These are phyloP conservation scores for Termitomyces sp. DNA, from an alignment of 768 basidiomycete species.

Conservation along the genomic window DNA sequence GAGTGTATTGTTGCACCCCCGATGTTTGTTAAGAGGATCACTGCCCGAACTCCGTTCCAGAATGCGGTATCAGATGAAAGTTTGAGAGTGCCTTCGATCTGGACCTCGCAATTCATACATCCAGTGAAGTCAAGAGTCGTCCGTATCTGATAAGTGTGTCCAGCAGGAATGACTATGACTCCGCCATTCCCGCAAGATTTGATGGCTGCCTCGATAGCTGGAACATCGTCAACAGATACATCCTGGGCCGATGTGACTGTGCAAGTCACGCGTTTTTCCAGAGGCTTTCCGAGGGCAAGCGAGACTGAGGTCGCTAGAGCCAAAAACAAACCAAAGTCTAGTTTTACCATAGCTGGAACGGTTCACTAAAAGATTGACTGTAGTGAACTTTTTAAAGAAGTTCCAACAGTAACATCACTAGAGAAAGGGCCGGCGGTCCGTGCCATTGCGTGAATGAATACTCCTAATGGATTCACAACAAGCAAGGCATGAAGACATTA, in stretches of 20 bases:
- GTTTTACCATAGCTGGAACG: not conserved
- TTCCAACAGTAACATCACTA: not conserved
- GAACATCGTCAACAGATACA: constrained; percentile 22
- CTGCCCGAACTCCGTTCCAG: constrained; percentile 22
- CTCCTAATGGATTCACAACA: not conserved
- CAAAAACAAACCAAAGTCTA: constrained; percentile 2
- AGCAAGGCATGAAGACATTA: not conserved
- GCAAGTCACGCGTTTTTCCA: constrained; percentile 22
- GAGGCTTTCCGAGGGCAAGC: not conserved
- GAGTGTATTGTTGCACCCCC: constrained; percentile 20
- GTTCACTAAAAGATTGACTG: not conserved
- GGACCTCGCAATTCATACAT: constrained; percentile 23
- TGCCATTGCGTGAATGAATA: not conserved
- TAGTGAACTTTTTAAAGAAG: not conserved
- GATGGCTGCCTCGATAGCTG: constrained; percentile 23
- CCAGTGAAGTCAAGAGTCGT: constrained; percentile 22
- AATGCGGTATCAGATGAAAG: constrained; percentile 20
- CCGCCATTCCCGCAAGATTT: constrained; percentile 25
- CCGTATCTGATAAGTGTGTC: constrained; percentile 19
- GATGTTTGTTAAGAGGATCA: constrained; percentile 18
- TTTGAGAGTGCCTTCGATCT: constrained; percentile 24
- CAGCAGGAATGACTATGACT: constrained; percentile 23
- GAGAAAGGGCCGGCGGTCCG: not conserved
- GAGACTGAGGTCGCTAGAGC: not conserved
- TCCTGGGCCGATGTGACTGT: constrained; percentile 19